phyloP scores from a whole-genome alignment of 495 filamentous ascomycete genomes.

The Penicillium psychrofluorescens region DNA sequence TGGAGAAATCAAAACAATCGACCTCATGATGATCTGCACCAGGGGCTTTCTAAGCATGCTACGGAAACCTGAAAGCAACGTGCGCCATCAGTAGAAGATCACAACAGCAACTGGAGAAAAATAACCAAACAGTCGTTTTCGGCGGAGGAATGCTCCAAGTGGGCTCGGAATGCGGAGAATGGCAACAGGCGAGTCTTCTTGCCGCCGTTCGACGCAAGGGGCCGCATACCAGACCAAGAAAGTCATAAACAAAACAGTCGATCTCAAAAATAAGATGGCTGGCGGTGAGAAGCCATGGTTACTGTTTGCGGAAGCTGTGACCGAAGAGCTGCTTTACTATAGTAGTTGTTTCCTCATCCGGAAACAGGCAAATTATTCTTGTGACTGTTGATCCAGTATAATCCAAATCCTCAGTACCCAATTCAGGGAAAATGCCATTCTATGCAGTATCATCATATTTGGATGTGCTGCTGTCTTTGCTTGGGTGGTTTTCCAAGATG shows the following conservation, averaged over 20 bases:
- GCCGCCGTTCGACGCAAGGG: conserved; percentile 10
- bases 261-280: background rate
- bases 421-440: no score
- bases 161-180: conserved; percentile 12
- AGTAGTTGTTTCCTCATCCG: no score
- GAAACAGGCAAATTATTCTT: no score
- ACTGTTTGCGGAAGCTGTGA: background rate
- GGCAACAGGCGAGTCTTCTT: conserved; percentile 1
- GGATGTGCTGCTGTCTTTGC: no score
- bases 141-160: conserved; percentile 10
- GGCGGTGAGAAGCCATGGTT: background rate
- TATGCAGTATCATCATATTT: no score
- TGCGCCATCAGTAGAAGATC: no score
- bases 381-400: no score
- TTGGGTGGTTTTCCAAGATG: no score
- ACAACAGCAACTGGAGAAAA: no score
- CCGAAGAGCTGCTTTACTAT: no score
- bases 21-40: conserved; percentile 8
- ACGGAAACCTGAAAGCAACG: background rate
- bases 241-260: conserved; percentile 1
- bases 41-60: conserved; percentile 13
- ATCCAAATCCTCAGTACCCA: no score
- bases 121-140: background rate
- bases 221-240: conserved; percentile 6
- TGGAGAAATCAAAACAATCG: conserved; percentile 1